Evolutionary conservation across 495 filamentous ascomycete species (phyloP).

Genomic region (Achaetomiella virescens): DNA sequence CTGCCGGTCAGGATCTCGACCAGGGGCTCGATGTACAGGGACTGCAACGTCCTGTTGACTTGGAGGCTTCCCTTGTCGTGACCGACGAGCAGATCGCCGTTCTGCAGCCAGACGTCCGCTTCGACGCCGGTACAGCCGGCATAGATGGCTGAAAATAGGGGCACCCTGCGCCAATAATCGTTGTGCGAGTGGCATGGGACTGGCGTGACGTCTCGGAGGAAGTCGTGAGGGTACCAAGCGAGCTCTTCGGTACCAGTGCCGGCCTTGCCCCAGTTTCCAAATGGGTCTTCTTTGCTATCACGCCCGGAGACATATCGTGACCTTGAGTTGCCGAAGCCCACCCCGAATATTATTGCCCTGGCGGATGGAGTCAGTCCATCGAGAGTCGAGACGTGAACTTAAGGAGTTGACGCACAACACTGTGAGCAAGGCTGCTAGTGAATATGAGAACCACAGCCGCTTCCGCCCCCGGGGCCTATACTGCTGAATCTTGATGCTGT

Average conservation of each 20-base stretch:
- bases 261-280: slow-evolving; percentile 49
- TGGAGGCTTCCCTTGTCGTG: slow-evolving; percentile 49
- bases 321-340: not conserved
- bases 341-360: not conserved
- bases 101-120: slow-evolving; percentile 82
- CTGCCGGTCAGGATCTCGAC: slow-evolving; percentile 48
- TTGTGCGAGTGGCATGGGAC: slow-evolving; percentile 78
- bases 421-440: not conserved
- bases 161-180: slow-evolving; percentile 80
- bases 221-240: slow-evolving; percentile 66
- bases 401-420: slow-evolving; percentile 8
- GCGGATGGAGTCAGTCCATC: not conserved
- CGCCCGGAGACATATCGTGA: not conserved
- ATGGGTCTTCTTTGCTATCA: slow-evolving; percentile 40
- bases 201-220: slow-evolving; percentile 63
- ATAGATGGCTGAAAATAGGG: slow-evolving; percentile 57
- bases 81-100: slow-evolving; percentile 59
- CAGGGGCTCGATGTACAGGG: slow-evolving; percentile 61
- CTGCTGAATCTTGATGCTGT: not conserved
- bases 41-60: slow-evolving; percentile 51
- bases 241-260: slow-evolving; percentile 43
- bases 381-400: not conserved
- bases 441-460: slow-evolving; percentile 3
- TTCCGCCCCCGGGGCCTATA: not conserved
- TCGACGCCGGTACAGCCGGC: slow-evolving; percentile 71